phyloP scores from a whole-genome alignment of 352 stramenopile genomes.

The Phytophthora crassamura region DNA sequence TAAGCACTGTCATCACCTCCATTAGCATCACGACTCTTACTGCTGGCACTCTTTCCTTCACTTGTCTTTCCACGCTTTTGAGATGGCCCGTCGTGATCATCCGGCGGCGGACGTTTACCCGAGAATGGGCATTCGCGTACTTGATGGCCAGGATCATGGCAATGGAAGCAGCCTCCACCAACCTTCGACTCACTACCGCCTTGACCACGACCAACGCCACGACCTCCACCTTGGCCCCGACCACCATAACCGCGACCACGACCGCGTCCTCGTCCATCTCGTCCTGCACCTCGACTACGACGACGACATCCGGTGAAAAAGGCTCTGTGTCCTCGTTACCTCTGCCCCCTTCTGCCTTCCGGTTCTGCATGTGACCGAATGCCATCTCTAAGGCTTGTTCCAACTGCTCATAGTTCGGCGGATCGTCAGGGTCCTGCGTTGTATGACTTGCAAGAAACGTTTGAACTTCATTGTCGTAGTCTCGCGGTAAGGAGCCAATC shows the following conservation, averaged over 20 bases:
- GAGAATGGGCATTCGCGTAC: constrained; percentile 10
- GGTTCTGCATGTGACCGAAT: constrained; percentile 3
- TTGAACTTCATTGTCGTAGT: constrained; percentile 17
- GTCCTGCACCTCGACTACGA: neutral
- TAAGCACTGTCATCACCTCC: constrained; percentile 14
- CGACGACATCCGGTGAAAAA: constrained; percentile 1
- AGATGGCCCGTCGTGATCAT: neutral
- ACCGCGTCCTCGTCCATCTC: constrained; percentile 1
- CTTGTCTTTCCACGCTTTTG: no score
- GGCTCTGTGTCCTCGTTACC: neutral
- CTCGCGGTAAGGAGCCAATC: constrained; percentile 9
- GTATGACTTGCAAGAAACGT: constrained; percentile 21
- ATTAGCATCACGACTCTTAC: neutral
- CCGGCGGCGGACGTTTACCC: constrained; percentile 2
- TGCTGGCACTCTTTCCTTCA: neutral
- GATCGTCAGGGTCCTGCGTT: constrained; percentile 3
- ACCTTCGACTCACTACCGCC: no score
- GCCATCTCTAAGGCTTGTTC: constrained; percentile 20
- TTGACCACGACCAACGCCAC: neutral
- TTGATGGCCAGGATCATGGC: constrained; percentile 1
- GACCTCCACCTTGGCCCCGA: neutral
- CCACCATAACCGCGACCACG: neutral
- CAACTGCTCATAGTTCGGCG: constrained; percentile 16
- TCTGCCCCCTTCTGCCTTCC: neutral
- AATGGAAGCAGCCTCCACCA: constrained; percentile 11